Evolutionary conservation across 2,329 filamentous ascomycete species (phyloP), one percentile per base, ranked within the genome.

Genomic region (Trichoderma sp.): DNA sequence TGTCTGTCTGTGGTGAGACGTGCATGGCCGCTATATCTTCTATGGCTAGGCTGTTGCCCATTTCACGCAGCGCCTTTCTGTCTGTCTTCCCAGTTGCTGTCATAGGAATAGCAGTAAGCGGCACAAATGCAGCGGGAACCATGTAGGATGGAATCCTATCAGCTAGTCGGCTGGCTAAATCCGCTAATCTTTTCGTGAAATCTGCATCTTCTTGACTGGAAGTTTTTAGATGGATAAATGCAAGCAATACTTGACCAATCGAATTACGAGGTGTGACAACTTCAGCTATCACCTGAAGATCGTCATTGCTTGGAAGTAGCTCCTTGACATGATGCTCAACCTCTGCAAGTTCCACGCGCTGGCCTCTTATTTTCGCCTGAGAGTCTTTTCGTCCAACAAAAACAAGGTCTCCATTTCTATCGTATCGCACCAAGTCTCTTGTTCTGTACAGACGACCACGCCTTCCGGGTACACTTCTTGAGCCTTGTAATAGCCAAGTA

Each of bases 331-430:
- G 58, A 19, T 61, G 10, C 16, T 61, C 58, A 29, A 61, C 27
- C 40, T 61, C 58, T 3, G 66, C 72, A 7, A 85, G 78, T 76
- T 86, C 89, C 57, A 87, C 79, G 49, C 86, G 77, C 69, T 84
- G 88, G 19, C 89, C 89, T 40, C 83, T 81, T 13, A 89, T 77
- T 75, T 89, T 89, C 61, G 88, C 82, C 73, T 89, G 87, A 0
- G 82, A 82, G 71, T 89, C 87, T 72, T 85, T 86, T 33, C 87
- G 81, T 40, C 86, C 86, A 43, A 85, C 74, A 47, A 82, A 85
- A 0, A 79, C 71, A 4, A 86, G 74, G 4, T 76, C 74, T 0
- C 82, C 81, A 62, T 84, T 79, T 0, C 75, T 74, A 19, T 80
- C 75, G 35, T 84, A 84, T 57, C 76, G 75, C 2, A 77, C 84